Evolutionary conservation across 2,329 filamentous ascomycete species (phyloP).

Genomic region (Talaromyces verruculosus): DNA sequence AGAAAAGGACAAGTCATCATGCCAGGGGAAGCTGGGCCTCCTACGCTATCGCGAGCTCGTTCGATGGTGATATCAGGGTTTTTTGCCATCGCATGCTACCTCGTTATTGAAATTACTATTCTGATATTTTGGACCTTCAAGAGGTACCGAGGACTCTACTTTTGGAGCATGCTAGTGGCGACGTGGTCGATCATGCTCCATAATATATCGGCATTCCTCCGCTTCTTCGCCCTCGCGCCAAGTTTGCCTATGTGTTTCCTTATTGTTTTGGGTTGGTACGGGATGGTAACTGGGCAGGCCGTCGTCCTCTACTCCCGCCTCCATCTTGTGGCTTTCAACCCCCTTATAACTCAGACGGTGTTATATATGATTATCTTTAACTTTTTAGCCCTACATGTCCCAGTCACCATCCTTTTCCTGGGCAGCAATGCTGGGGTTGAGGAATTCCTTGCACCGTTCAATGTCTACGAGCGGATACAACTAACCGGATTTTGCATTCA

Average conservation of each 20-base stretch:
- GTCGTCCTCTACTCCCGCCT: constrained; percentile 52
- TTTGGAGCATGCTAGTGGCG: constrained; percentile 49
- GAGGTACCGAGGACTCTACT: constrained; percentile 49
- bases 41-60: too few relatives aligned
- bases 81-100: constrained; percentile 47
- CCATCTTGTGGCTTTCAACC: constrained; percentile 46
- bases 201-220: constrained; percentile 48
- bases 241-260: constrained; percentile 42
- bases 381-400: constrained; percentile 45
- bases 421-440: constrained; percentile 37
- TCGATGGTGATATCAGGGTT: too few relatives aligned
- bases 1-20: too few relatives aligned
- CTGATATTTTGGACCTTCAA: constrained; percentile 52
- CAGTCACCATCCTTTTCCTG: constrained; percentile 47
- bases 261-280: constrained; percentile 48
- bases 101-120: constrained; percentile 50
- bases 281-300: constrained; percentile 51
- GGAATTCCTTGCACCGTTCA: constrained; percentile 40
- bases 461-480: constrained; percentile 56
- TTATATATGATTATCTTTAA: constrained; percentile 49
- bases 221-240: constrained; percentile 44
- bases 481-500: constrained; percentile 58
- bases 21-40: too few relatives aligned
- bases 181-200: constrained; percentile 48
- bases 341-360: constrained; percentile 40